These are phyloP conservation scores for Buddleja alternifolia DNA, from an alignment of 257 asterid genomes.

Conservation along the genomic window DNA sequence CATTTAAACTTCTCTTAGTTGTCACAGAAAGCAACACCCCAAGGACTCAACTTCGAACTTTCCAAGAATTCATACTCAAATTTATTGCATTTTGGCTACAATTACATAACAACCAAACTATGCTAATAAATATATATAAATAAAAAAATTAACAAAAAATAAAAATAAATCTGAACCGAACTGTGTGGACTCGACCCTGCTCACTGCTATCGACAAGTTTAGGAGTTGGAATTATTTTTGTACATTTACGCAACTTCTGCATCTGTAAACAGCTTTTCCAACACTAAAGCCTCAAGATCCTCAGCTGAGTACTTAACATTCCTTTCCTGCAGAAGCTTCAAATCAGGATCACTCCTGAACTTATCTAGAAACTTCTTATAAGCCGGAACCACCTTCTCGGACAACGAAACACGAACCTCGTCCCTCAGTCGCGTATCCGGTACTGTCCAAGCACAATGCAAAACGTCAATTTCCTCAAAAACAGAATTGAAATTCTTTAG, in stretches of 20 bases:
- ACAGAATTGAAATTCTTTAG: constrained; percentile 32
- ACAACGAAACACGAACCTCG: constrained; percentile 30
- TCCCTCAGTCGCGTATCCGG: constrained; percentile 36
- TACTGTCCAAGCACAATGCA: constrained; percentile 35
- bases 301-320: constrained; percentile 35
- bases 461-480: constrained; percentile 25
- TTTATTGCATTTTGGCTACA: neutral
- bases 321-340: constrained; percentile 11
- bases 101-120: neutral
- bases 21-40: constrained; percentile 11
- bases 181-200: too few relatives aligned
- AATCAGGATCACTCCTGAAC: constrained; percentile 21
- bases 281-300: constrained; percentile 37
- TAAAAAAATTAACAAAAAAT: neutral
- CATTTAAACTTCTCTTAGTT: neutral
- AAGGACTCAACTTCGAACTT: neutral
- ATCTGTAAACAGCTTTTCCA: constrained; percentile 28
- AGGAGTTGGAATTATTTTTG: too few relatives aligned
- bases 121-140: too few relatives aligned
- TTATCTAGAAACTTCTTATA: constrained; percentile 36
- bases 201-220: too few relatives aligned
- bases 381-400: constrained; percentile 26
- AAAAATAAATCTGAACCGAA: too few relatives aligned
- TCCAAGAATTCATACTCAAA: neutral
- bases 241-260: neutral